phyloP scores from a whole-genome alignment of 257 asterid species.

The Capsicum rhomboideum region DNA sequence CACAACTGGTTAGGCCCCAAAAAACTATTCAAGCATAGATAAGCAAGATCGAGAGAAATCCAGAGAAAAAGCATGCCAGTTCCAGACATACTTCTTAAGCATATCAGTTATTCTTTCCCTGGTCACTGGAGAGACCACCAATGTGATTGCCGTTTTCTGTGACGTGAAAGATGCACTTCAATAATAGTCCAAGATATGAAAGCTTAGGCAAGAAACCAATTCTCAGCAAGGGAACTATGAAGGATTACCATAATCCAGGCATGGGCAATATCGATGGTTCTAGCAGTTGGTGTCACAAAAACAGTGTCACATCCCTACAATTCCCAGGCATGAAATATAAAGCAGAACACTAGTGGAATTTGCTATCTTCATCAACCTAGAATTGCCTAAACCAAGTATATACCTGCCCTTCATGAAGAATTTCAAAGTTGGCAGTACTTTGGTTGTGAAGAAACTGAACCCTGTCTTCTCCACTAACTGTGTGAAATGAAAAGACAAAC shows the following conservation, averaged over 20 bases:
- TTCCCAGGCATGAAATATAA: slow-evolving; percentile 5
- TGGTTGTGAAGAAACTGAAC: slow-evolving; percentile 92
- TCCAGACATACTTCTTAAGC: slow-evolving; percentile 68
- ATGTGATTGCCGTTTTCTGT: slow-evolving; percentile 81
- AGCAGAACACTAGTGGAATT: background rate
- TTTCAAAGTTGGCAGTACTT: slow-evolving; percentile 89
- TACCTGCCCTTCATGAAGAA: slow-evolving; percentile 89
- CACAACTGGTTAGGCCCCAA: background rate
- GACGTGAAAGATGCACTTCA: slow-evolving; percentile 10
- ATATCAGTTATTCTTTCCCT: slow-evolving; percentile 54
- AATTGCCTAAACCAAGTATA: slow-evolving; percentile 9
- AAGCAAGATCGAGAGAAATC: background rate
- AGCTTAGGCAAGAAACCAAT: background rate
- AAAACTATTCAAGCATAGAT: background rate
- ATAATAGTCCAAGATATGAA: background rate
- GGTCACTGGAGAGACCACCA: slow-evolving; percentile 80
- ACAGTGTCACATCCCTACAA: slow-evolving; percentile 92
- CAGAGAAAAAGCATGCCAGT: slow-evolving; percentile 2
- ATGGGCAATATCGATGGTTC: slow-evolving; percentile 85
- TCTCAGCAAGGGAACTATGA: slow-evolving; percentile 15
- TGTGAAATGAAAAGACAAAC: slow-evolving; percentile 15
- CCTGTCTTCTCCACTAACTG: slow-evolving; percentile 96
- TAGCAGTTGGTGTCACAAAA: slow-evolving; percentile 93
- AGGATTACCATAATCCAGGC: slow-evolving; percentile 79
- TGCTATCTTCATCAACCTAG: background rate